phyloP scores from a whole-genome alignment of 768 basidiomycete genomes.

The Suillus spraguei region DNA sequence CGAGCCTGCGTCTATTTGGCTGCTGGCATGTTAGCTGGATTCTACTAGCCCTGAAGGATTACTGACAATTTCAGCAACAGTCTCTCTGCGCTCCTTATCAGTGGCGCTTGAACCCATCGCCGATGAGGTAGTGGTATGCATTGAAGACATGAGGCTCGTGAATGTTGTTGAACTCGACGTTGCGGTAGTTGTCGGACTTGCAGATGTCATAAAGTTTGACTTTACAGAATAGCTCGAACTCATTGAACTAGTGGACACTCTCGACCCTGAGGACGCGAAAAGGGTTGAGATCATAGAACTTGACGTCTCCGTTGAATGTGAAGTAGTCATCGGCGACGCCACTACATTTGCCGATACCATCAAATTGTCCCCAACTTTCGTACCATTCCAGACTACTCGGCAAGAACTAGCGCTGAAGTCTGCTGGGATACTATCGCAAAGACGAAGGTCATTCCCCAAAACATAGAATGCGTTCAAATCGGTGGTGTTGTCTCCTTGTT shows the following conservation, averaged over 20 bases:
- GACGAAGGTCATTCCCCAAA: conserved; percentile 49
- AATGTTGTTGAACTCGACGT: neutral
- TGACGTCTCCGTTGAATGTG: neutral
- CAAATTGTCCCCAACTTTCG: conserved; percentile 15
- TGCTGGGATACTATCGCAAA: conserved; percentile 57
- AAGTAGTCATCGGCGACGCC: neutral
- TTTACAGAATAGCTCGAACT: neutral
- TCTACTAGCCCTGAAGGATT: neutral
- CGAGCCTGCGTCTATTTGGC: conserved; percentile 15
- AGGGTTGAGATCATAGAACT: neutral
- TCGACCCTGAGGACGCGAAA: neutral
- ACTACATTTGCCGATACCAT: neutral
- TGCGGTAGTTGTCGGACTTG: neutral
- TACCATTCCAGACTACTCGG: conserved; percentile 57
- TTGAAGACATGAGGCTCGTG: neutral
- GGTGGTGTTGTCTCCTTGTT: conserved; percentile 50
- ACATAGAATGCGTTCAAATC: conserved; percentile 47
- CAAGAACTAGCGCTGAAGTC: conserved; percentile 41
- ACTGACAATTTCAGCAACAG: neutral
- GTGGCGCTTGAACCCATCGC: neutral
- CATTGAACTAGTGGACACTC: neutral
- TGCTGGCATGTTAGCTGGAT: neutral
- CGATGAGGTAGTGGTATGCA: neutral
- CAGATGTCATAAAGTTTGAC: neutral
- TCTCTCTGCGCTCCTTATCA: neutral